A percentile compares a stretch with the other conserved stretches of the same genome.
Evolutionary conservation across 2,329 filamentous ascomycete species (phyloP).

Genomic region (Hansfordia pulvinata): DNA sequence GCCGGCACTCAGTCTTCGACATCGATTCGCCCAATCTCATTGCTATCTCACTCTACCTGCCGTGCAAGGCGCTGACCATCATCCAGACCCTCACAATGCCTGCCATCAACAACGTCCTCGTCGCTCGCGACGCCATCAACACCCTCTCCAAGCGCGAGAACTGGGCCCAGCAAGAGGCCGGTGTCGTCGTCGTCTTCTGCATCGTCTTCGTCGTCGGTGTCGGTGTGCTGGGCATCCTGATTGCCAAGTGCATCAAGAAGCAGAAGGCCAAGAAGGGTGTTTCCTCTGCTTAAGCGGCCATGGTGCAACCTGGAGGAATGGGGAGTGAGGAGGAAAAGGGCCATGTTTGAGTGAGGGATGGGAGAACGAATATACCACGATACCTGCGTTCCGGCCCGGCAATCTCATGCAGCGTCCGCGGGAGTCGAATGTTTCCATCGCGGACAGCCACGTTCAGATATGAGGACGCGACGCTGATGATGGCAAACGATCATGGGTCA

Average conservation of each 20-base stretch:
- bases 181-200: constrained; percentile 19
- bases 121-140: constrained; percentile 17
- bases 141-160: constrained; percentile 16
- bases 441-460: constrained; percentile 6
- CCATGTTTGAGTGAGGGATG: constrained; percentile 6
- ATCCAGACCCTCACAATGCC: constrained; percentile 15
- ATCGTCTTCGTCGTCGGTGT: constrained; percentile 19
- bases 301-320: constrained; percentile 4
- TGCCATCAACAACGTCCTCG: constrained; percentile 18
- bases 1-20: no score
- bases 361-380: constrained; percentile 8
- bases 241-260: constrained; percentile 14
- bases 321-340: constrained; percentile 2
- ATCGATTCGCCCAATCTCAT: constrained; percentile 4
- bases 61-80: no score
- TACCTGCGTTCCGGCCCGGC: constrained; percentile 9
- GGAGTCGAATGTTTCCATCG: no score
- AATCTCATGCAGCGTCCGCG: no score
- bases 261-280: constrained; percentile 16
- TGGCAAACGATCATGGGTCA: constrained; percentile 5
- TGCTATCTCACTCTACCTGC: no score
- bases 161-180: constrained; percentile 18
- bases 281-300: constrained; percentile 9
- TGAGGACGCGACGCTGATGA: constrained; percentile 3
- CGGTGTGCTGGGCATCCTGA: constrained; percentile 15